These are phyloP conservation scores for Dicorynia guianensis DNA, from an alignment of 306 rosid genomes.

Conservation along the genomic window DNA sequence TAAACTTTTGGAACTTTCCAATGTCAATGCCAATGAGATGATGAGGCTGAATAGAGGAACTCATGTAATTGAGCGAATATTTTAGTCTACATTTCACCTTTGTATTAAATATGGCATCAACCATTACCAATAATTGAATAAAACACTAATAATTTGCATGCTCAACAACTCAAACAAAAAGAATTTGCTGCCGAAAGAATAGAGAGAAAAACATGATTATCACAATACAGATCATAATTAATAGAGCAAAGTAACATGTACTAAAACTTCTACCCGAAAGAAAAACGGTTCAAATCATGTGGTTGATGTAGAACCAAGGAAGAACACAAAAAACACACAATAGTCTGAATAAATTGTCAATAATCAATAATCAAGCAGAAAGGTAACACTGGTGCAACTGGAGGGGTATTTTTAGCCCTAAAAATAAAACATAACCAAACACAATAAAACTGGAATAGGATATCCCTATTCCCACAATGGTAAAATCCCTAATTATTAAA, in stretches of 20 bases:
- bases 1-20: not conserved
- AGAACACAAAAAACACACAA: too few species aligned
- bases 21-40: constrained; percentile 14
- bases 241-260: not conserved
- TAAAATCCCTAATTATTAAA: too few species aligned
- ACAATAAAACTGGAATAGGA: too few species aligned
- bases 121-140: not conserved
- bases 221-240: not conserved
- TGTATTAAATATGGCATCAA: constrained; percentile 16
- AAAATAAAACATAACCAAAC: too few species aligned
- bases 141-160: constrained; percentile 16
- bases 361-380: too few species aligned
- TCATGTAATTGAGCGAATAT: constrained; percentile 18
- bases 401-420: too few species aligned
- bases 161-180: not conserved
- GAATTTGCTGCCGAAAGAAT: too few species aligned
- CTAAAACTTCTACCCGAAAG: not conserved
- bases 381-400: too few species aligned
- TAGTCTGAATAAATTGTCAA: too few species aligned
- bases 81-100: not conserved
- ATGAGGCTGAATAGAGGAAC: constrained; percentile 4
- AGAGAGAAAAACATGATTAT: not conserved
- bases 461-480: too few species aligned
- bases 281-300: not conserved
- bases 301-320: too few species aligned